Evolutionary conservation across 140 eudicot species (phyloP).

Genomic region (Stevia rebaudiana): DNA sequence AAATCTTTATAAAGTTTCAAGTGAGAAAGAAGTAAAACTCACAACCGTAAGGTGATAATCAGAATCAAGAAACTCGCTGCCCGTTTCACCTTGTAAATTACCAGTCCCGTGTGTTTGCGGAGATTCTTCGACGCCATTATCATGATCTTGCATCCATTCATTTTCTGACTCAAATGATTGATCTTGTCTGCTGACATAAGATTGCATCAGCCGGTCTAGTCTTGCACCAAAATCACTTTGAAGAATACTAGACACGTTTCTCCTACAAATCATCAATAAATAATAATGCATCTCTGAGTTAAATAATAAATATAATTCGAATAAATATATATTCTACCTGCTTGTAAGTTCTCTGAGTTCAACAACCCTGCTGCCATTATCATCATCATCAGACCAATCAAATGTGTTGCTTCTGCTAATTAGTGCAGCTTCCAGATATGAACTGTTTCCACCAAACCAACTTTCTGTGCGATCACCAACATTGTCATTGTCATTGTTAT

Average conservation of each 20-base stretch:
- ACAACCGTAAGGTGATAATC: conserved; percentile 43
- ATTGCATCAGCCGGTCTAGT: conserved; percentile 63
- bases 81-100: not conserved
- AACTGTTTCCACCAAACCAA: conserved; percentile 37
- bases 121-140: conserved; percentile 24
- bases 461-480: conserved; percentile 39
- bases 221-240: conserved; percentile 77
- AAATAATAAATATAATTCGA: not conserved
- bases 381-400: conserved; percentile 45
- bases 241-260: conserved; percentile 88
- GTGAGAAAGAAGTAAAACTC: conserved; percentile 25
- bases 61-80: conserved; percentile 2
- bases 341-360: conserved; percentile 72
- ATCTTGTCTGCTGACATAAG: conserved; percentile 60
- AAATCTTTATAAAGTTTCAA: not conserved
- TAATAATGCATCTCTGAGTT: not conserved
- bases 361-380: conserved; percentile 24
- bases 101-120: not conserved
- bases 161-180: conserved; percentile 47
- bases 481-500: conserved; percentile 13
- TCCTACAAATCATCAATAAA: conserved; percentile 34
- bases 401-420: conserved; percentile 35
- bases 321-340: conserved; percentile 41
- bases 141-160: conserved; percentile 32
- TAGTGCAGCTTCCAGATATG: conserved; percentile 38